A percentile compares a stretch with the other conserved stretches of the same genome.
These are phyloP conservation scores for Clonostachys rosea DNA, from an alignment of 2,329 filamentous ascomycete genomes.

Conservation along the genomic window DNA sequence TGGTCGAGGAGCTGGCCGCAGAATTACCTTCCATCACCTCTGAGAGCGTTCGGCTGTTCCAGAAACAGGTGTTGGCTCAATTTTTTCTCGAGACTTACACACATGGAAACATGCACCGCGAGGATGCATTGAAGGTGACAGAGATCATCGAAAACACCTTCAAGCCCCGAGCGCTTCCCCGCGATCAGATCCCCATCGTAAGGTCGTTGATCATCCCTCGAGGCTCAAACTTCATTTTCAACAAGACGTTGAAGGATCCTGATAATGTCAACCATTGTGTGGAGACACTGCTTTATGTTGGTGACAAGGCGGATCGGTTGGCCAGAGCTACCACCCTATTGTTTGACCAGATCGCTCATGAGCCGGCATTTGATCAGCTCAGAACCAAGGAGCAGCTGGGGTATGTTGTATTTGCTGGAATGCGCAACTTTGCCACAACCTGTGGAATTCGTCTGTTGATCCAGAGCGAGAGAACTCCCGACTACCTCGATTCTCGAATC, in stretches of 20 bases:
- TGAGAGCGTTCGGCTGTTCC: slow-evolving; percentile 72
- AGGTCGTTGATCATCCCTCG: slow-evolving; percentile 74
- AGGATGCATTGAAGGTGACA: slow-evolving; percentile 82
- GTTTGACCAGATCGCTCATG: slow-evolving; percentile 84
- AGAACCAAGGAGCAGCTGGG: slow-evolving; percentile 96
- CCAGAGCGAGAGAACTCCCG: slow-evolving; percentile 82
- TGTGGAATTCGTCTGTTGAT: slow-evolving; percentile 87
- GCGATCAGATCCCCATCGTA: slow-evolving; percentile 73
- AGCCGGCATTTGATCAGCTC: slow-evolving; percentile 91
- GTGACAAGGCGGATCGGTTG: slow-evolving; percentile 62
- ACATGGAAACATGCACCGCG: slow-evolving; percentile 91
- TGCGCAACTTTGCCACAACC: slow-evolving; percentile 67
- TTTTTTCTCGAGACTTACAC: slow-evolving; percentile 83
- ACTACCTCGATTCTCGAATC: slow-evolving; percentile 83
- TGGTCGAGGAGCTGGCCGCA: slow-evolving; percentile 73
- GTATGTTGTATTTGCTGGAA: slow-evolving; percentile 89
- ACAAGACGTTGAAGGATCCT: slow-evolving; percentile 75
- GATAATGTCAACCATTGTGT: slow-evolving; percentile 88
- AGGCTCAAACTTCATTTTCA: slow-evolving; percentile 80
- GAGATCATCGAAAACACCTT: slow-evolving; percentile 76
- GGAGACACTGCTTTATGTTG: slow-evolving; percentile 71
- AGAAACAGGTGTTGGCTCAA: slow-evolving; percentile 75
- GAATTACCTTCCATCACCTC: slow-evolving; percentile 73
- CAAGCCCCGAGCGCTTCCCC: slow-evolving; percentile 68
- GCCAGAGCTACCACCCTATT: slow-evolving; percentile 75